phyloP scores from a whole-genome alignment of 2,329 filamentous ascomycete genomes.

The Massarina eburnea region DNA sequence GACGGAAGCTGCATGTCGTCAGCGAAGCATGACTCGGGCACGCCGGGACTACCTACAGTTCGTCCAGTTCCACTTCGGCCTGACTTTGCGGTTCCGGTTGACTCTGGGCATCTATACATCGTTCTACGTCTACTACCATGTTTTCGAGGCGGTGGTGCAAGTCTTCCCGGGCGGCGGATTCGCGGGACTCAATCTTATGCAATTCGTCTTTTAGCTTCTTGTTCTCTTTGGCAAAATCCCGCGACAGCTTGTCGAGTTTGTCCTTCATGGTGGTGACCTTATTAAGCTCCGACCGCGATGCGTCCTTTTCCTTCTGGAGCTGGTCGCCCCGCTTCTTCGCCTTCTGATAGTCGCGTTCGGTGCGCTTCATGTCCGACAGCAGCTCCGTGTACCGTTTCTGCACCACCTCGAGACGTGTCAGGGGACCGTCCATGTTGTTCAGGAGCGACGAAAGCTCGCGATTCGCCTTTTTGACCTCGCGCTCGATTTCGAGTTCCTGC shows the following conservation, averaged over 20 bases:
- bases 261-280: constrained; percentile 92
- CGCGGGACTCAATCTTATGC: constrained; percentile 82
- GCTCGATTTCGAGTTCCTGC: constrained; percentile 93
- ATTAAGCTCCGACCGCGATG: constrained; percentile 80
- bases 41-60: constrained; percentile 63
- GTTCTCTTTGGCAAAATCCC: constrained; percentile 94
- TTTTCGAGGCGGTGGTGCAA: constrained; percentile 84
- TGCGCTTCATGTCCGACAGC: constrained; percentile 89
- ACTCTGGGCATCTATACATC: constrained; percentile 84
- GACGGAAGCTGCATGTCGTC: constrained; percentile 52
- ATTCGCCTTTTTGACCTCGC: constrained; percentile 91
- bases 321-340: constrained; percentile 94
- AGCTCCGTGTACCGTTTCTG: constrained; percentile 91
- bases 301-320: constrained; percentile 95
- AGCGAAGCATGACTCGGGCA: constrained; percentile 5
- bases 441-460: constrained; percentile 86
- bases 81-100: constrained; percentile 71
- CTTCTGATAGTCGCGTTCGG: constrained; percentile 91
- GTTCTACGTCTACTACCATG: constrained; percentile 80
- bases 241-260: constrained; percentile 92
- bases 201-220: constrained; percentile 96
- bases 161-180: constrained; percentile 77
- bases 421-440: constrained; percentile 82
- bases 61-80: constrained; percentile 86
- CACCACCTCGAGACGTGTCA: constrained; percentile 87